A percentile compares a stretch with the other conserved stretches of the same genome.
Conservation (phyloP, 1,284 basidiomycete genomes). For the Amylostereum areolatum region DNA sequence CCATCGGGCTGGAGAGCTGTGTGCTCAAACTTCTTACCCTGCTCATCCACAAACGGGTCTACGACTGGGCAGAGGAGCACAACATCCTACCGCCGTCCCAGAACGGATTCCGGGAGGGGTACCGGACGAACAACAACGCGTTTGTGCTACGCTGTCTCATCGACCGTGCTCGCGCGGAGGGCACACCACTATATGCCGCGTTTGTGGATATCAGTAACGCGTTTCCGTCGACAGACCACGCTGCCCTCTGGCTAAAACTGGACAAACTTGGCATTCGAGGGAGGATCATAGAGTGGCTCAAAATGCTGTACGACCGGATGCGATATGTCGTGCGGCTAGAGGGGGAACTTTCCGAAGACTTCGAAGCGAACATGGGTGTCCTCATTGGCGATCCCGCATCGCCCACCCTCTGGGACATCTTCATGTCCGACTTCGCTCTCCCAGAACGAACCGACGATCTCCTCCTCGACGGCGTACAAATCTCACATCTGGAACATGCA, state of each 20-base stretch:
- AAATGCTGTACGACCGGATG: constrained; percentile 19
- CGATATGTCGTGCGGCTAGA: constrained; percentile 19
- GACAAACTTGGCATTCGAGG: constrained; percentile 16
- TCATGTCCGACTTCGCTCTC: constrained; percentile 19
- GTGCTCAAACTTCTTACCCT: constrained; percentile 25
- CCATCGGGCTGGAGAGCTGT: constrained; percentile 26
- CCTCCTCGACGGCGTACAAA: constrained; percentile 9
- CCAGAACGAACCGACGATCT: constrained; percentile 15
- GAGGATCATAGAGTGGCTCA: constrained; percentile 26
- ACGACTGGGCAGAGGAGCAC: constrained; percentile 12
- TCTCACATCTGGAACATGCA: constrained; percentile 20
- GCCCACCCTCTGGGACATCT: constrained; percentile 26
- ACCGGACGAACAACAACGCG: constrained; percentile 19
- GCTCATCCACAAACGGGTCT: constrained; percentile 15
- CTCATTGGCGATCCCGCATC: constrained; percentile 27
- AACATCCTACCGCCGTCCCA: constrained; percentile 16
- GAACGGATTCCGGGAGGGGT: constrained; percentile 18
- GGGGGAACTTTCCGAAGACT: constrained; percentile 18
- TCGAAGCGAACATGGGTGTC: constrained; percentile 19
- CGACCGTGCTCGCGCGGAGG: constrained; percentile 14
- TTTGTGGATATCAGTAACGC: constrained; percentile 27
- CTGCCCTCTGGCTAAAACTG: constrained; percentile 26
- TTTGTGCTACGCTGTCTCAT: constrained; percentile 22
- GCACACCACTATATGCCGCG: constrained; percentile 18
- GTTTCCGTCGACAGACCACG: constrained; percentile 26